phyloP scores from a whole-genome alignment of 805 yeast species.

The Metschnikowia drakensbergensis region DNA sequence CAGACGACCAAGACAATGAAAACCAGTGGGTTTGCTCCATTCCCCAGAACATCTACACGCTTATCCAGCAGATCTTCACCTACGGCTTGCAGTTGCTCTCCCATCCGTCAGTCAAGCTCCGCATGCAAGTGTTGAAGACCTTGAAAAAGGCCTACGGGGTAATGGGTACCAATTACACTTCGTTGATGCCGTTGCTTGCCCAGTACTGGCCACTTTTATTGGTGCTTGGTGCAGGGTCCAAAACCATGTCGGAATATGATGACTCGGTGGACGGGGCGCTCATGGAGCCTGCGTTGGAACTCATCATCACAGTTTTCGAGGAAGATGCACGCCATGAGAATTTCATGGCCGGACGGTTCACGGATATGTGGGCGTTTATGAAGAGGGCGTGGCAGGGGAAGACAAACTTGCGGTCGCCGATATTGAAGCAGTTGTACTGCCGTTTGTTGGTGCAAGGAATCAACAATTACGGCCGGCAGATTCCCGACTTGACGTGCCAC shows the following conservation, averaged over 20 bases:
- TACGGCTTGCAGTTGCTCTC: constrained; percentile 70
- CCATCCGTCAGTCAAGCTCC: constrained; percentile 58
- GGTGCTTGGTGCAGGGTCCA: constrained; percentile 19
- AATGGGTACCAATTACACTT: constrained; percentile 28
- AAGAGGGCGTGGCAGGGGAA: constrained; percentile 7
- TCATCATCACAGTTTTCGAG: constrained; percentile 25
- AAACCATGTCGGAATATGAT: constrained; percentile 14
- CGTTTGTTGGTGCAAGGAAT: constrained; percentile 34
- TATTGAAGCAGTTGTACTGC: constrained; percentile 18
- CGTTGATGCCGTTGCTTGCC: constrained; percentile 32
- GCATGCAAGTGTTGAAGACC: constrained; percentile 53
- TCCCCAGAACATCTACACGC: constrained; percentile 55
- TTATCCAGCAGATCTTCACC: constrained; percentile 56
- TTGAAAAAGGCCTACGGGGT: constrained; percentile 29
- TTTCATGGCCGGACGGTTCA: constrained; percentile 45
- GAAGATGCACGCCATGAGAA: constrained; percentile 38
- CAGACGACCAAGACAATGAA: constrained; percentile 9
- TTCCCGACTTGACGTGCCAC: constrained; percentile 38
- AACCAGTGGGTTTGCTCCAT: constrained; percentile 62
- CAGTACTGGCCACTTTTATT: constrained; percentile 32
- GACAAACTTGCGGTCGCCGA: neutral
- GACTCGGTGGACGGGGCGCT: constrained; percentile 11
- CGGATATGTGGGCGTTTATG: constrained; percentile 42
- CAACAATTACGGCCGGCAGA: constrained; percentile 34
- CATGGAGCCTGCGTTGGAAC: constrained; percentile 27